phyloP scores from a whole-genome alignment of 805 yeast species.

The Schizosaccharomyces osmophilus region DNA sequence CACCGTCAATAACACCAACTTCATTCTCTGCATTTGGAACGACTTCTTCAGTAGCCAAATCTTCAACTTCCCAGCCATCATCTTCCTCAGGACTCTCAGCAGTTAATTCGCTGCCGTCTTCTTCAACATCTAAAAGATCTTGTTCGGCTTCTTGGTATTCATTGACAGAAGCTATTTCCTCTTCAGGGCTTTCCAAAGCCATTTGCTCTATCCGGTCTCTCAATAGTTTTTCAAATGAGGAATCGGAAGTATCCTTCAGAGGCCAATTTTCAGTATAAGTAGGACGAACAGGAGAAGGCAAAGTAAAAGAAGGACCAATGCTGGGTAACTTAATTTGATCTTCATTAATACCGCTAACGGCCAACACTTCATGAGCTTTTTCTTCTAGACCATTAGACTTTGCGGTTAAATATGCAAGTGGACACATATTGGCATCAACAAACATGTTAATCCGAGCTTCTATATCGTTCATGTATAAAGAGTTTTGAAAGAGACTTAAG shows the following conservation, averaged over 20 bases:
- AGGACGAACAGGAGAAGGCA: slow-evolving; percentile 24
- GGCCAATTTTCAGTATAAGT: slow-evolving; percentile 50
- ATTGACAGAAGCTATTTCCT: slow-evolving; percentile 6
- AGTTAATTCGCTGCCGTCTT: slow-evolving; percentile 7
- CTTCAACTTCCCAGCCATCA: slow-evolving; percentile 15
- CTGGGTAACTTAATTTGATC: slow-evolving; percentile 40
- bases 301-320: slow-evolving; percentile 18
- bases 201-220: slow-evolving; percentile 52
- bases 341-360: slow-evolving; percentile 41
- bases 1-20: slow-evolving; percentile 21
- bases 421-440: slow-evolving; percentile 52
- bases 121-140: slow-evolving; percentile 6
- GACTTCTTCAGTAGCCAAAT: slow-evolving; percentile 21
- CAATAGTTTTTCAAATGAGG: slow-evolving; percentile 69
- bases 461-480: slow-evolving; percentile 49
- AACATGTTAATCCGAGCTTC: slow-evolving; percentile 53
- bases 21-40: slow-evolving; percentile 32
- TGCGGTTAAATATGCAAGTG: slow-evolving; percentile 84
- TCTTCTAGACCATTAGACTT: slow-evolving; percentile 60
- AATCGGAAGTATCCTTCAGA: slow-evolving; percentile 38
- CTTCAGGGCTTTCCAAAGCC: slow-evolving; percentile 23
- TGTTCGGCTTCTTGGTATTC: not conserved
- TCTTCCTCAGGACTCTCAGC: slow-evolving; percentile 7
- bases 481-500: slow-evolving; percentile 58
- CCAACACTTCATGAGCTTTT: slow-evolving; percentile 46